Evolutionary conservation across 306 rosid species (phyloP).

Genomic region (Hippophae tibetana): DNA sequence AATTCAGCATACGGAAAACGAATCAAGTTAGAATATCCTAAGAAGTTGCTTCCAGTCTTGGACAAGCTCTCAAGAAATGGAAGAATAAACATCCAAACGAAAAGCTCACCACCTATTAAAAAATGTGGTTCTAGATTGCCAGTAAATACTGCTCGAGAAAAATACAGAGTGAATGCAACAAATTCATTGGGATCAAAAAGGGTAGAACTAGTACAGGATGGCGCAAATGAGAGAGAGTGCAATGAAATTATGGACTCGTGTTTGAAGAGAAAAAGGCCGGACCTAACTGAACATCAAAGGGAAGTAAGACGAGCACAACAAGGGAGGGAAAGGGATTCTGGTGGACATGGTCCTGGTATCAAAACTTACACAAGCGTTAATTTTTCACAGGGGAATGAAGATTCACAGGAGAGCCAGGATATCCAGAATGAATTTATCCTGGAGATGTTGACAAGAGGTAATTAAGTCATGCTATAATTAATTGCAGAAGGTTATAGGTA

Average conservation of each 20-base stretch:
- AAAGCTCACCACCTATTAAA: conserved; percentile 38
- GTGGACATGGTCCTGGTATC: conserved; percentile 70
- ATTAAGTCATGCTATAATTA: conserved; percentile 1
- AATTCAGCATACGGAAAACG: conserved; percentile 61
- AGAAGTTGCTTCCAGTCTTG: conserved; percentile 43
- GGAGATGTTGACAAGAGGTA: conserved; percentile 33
- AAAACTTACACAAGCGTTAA: conserved; percentile 60
- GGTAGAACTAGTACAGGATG: conserved; percentile 34
- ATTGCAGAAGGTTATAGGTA: too few species aligned
- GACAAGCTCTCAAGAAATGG: conserved; percentile 63
- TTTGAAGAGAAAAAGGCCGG: conserved; percentile 46
- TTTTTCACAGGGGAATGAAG: conserved; percentile 53
- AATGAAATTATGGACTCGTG: conserved; percentile 17
- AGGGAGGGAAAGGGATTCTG: conserved; percentile 53
- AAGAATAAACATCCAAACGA: conserved; percentile 53
- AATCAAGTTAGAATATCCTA: conserved; percentile 50
- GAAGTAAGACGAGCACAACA: conserved; percentile 73
- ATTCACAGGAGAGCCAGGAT: conserved; percentile 57
- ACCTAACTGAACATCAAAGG: conserved; percentile 70
- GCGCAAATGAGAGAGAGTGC: conserved; percentile 11
- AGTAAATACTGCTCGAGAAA: conserved; percentile 21
- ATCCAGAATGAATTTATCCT: conserved; percentile 46
- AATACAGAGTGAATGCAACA: conserved; percentile 38
- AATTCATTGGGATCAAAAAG: conserved; percentile 52
- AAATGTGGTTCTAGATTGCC: conserved; percentile 31